Evolutionary conservation across 108 stramenopile genomes (phyloP).

Genomic region (Cyclotella atomus): DNA sequence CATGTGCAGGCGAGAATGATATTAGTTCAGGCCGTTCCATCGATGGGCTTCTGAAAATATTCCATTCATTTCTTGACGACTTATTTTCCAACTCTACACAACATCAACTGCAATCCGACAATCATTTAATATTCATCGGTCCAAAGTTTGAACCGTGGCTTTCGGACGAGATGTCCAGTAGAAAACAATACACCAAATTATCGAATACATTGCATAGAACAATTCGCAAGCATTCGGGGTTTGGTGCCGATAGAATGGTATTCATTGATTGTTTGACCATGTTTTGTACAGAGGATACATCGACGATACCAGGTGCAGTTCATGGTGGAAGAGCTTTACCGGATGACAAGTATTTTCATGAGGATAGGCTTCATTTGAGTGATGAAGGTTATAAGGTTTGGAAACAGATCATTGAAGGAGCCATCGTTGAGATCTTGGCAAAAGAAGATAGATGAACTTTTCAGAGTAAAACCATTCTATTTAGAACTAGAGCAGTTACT

Average conservation of each 20-base stretch:
- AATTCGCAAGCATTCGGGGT: constrained; percentile 34
- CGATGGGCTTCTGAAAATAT: constrained; percentile 45
- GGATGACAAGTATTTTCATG: constrained; percentile 58
- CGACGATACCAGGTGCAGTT: constrained; percentile 56
- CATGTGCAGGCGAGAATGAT: constrained; percentile 89
- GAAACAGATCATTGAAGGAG: constrained; percentile 59
- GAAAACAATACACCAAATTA: constrained; percentile 70
- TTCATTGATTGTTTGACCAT: constrained; percentile 74
- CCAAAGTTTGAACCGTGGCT: constrained; percentile 90
- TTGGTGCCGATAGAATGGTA: constrained; percentile 14
- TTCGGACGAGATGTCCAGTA: constrained; percentile 49
- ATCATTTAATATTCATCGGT: constrained; percentile 67
- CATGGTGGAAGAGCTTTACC: constrained; percentile 65
- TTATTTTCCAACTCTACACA: constrained; percentile 9
- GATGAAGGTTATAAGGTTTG: constrained; percentile 69
- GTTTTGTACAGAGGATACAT: constrained; percentile 67
- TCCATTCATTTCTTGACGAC: constrained; percentile 37
- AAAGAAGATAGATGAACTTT: neutral
- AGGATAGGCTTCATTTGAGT: constrained; percentile 74
- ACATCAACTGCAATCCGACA: constrained; percentile 17
- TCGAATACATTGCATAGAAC: constrained; percentile 56
- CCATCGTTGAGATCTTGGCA: constrained; percentile 24
- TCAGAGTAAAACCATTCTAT: neutral
- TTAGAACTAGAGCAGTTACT: neutral
- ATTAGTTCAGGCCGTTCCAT: constrained; percentile 53